These are phyloP conservation scores for Apophysomyces trapeziformis DNA, from an alignment of 371 early-diverging fungal species.

Conservation along the genomic window DNA sequence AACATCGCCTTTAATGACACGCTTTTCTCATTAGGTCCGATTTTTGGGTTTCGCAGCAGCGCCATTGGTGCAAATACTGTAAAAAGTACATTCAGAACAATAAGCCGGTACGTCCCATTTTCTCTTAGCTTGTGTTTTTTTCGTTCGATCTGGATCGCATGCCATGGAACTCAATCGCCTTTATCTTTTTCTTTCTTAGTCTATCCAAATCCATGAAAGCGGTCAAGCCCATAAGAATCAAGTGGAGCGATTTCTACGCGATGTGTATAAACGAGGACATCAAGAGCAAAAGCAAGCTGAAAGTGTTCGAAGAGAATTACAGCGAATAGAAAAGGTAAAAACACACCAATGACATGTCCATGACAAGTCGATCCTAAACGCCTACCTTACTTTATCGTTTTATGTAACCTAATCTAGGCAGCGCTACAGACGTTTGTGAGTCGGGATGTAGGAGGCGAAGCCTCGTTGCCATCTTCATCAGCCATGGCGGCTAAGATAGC, in stretches of 20 bases:
- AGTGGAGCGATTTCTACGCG: constrained; percentile 68
- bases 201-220: constrained; percentile 68
- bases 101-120: constrained; percentile 60
- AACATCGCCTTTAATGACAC: not conserved
- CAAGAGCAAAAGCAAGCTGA: constrained; percentile 58
- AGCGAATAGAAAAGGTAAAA: constrained; percentile 65
- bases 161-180: no score
- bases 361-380: no score
- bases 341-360: no score
- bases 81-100: constrained; percentile 76
- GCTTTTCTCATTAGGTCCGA: constrained; percentile 58
- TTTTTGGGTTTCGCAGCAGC: constrained; percentile 77
- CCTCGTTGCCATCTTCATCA: not conserved
- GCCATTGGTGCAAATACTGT: constrained; percentile 79
- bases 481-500: constrained; percentile 13
- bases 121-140: not conserved
- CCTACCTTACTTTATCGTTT: no score
- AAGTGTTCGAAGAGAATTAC: constrained; percentile 58
- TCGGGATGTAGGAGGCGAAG: not conserved
- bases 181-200: constrained; percentile 35
- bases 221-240: constrained; percentile 74
- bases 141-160: not conserved
- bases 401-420: no score
- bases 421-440: not conserved
- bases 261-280: constrained; percentile 62